These are phyloP conservation scores for Podospora comata DNA, from an alignment of 495 filamentous ascomycete species.

Conservation along the genomic window DNA sequence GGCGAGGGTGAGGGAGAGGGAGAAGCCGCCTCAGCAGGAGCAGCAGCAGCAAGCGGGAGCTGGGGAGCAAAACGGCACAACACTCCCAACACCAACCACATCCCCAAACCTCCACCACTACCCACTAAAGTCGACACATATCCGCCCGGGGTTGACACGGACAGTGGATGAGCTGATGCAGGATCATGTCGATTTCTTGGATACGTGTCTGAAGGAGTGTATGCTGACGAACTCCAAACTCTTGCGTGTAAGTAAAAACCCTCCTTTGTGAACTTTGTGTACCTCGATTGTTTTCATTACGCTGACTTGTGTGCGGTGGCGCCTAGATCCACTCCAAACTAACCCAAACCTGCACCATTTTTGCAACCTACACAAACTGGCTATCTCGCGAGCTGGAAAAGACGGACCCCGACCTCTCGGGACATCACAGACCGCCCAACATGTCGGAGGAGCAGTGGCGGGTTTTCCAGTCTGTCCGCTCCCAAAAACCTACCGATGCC, in stretches of 20 bases:
- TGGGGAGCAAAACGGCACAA: constrained; percentile 37
- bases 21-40: constrained; percentile 21
- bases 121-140: not conserved
- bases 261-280: not conserved
- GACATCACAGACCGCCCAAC: constrained; percentile 46
- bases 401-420: constrained; percentile 69
- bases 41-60: constrained; percentile 30
- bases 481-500: constrained; percentile 22
- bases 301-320: too few species aligned
- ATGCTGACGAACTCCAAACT: constrained; percentile 97
- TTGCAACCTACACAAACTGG: constrained; percentile 78
- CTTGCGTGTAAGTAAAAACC: constrained; percentile 61
- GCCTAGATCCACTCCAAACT: constrained; percentile 90
- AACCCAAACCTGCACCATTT: constrained; percentile 87
- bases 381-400: constrained; percentile 75
- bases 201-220: constrained; percentile 97
- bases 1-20: constrained; percentile 67
- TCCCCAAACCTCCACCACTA: not conserved
- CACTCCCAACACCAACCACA: constrained; percentile 1
- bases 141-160: constrained; percentile 51
- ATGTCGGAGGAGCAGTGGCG: constrained; percentile 55
- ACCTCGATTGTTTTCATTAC: too few species aligned
- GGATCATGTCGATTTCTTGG: constrained; percentile 96
- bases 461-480: constrained; percentile 41
- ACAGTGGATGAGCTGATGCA: constrained; percentile 99